Base-by-base conservation (phyloP, 1,284 basidiomycete genomes). In the Ustanciosporium gigantosporum region DNA sequence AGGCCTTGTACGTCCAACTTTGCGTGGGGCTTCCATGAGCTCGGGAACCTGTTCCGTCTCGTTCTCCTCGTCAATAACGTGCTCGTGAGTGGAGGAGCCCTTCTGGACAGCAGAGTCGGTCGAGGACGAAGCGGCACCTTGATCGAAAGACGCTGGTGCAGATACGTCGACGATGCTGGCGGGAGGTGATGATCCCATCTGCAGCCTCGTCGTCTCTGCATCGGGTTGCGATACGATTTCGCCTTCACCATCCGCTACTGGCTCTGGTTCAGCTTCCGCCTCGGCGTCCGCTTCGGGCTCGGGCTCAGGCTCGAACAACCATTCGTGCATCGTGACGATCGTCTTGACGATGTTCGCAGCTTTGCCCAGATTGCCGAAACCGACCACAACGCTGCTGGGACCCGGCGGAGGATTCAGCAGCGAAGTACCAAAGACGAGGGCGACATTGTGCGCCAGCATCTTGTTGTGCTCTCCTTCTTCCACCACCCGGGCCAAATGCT, bases 341-440 rank as follows among this genome's bases (percentile, higher is more conserved):
- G 76, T 68, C 55, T 76, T 75, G 57, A 77, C 75, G 31, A 77
- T 53, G 25, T 77, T 72, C 13, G 75, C 75, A 19, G 73, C 71
- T 34, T 69, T 70, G 34, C 75, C 75, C 3, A 77, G 49, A 37
- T 75, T 69, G 22, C 68, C 66, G 36, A 77, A 73, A 0, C 50
- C 50, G 34, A 70, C 44, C 1, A 68, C 67, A 4, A 73, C 58
- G 23, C 61, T 65, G 14, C 58, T 48, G 1, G 73, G 51, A 1
- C 66, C 61, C 0, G 75, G 68, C 15, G 75, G 60, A 9, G 75
- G 75, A 20, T 74, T 70, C n/a, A 77, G 48, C 20, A 77, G 49
- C 21, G 74, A 76, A 0, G 75, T 74, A 15, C 74, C 74, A 46
- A 77, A 77, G n/a, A 77, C 70, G 2, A 77, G 56, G 9, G 69